Evolutionary conservation across 1,284 basidiomycete species (phyloP), one percentile per base, ranked within the genome.

Genomic region (Puccinia novopanici): DNA sequence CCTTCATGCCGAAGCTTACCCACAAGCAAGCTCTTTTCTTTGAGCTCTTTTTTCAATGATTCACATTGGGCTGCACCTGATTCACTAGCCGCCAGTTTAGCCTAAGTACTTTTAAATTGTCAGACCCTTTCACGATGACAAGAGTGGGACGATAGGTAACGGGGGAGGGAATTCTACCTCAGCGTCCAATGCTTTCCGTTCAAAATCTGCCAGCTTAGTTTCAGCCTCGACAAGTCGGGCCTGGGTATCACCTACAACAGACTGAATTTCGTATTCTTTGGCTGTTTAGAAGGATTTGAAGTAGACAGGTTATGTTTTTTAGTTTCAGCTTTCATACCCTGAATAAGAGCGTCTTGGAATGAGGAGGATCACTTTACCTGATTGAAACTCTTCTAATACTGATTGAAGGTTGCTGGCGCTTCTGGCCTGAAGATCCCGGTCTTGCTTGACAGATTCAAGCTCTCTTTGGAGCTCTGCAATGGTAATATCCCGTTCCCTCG

Each of bases 1-100:
- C 94, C 91, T 89, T 98, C 95, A 84, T 99, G 95, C 74, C 95
- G 89, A 82, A 98, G 87, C 86, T 98, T 98, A 72, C 92, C 92
- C 59, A 98, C 93, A 6, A 96, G 88, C 27, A 94, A 87, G 81
- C 92, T 92, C 88, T 98, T 98, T 86, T 98, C 96, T 86, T 94
- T 96, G 68, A 97, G 88, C 83, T 98, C 94, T 84, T 92, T 92
- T 85, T 95, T 92, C 3, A 98, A 88, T 50, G 90, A 89, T 52
- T 89, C 88, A 0, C 91, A 90, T 65, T 89, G 89, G 3, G 89
- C 89, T 0, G 89, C 90, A 84, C 91, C 91, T 3, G 89, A 89
- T 59, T 90, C 89, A 12, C 90, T 89, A 81, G 93, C 92, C 81
- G 92, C 91, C n/a, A 96, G 86, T 85, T 90, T 82, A 65, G 84